Conservation (phyloP, 192 early-diverging fungal genomes). For the Anaeromyces robustus region DNA sequence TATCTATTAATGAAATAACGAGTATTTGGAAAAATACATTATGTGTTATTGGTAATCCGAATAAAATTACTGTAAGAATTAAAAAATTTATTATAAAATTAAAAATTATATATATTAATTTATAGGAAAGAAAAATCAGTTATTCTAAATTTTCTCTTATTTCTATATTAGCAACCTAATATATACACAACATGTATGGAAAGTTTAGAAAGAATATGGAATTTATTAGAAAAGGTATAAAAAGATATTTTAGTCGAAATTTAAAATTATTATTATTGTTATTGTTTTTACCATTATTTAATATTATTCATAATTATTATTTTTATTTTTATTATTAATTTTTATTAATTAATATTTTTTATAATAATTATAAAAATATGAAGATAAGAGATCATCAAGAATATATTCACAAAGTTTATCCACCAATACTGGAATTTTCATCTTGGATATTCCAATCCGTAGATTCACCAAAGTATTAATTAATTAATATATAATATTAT, state of each 20-base stretch:
- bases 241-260: too few species aligned
- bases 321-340: too few species aligned
- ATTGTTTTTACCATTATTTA: background rate
- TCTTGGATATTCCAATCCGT: conserved; percentile 65
- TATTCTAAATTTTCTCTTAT: too few species aligned
- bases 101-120: too few species aligned
- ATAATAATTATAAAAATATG: too few species aligned
- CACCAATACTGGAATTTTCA: conserved; percentile 55
- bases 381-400: conserved; percentile 37
- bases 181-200: conserved; percentile 47
- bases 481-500: background rate
- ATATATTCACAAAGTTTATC: conserved; percentile 33
- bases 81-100: background rate
- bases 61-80: conserved; percentile 36
- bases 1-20: conserved; percentile 19
- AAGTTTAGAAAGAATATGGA: conserved; percentile 16
- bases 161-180: conserved; percentile 28
- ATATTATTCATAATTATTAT: background rate
- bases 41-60: conserved; percentile 57
- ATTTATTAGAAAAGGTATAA: background rate
- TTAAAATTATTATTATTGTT: background rate
- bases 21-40: conserved; percentile 65
- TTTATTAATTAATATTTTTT: too few species aligned
- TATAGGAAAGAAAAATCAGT: too few species aligned
- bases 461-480: conserved; percentile 38